Conservation (phyloP, 257 asterid species). For the Salvia hispanica region DNA sequence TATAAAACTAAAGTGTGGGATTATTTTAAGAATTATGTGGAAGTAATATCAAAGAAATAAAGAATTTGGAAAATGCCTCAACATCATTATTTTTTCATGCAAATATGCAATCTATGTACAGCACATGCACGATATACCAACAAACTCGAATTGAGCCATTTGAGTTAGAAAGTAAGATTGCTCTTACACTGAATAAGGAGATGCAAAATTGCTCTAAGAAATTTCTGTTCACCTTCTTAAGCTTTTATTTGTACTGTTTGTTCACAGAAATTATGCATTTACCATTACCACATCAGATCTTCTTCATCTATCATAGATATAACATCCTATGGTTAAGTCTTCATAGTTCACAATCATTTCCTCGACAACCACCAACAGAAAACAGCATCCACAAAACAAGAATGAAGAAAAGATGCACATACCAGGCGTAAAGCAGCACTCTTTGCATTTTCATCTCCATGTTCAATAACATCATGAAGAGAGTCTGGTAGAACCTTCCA, state of each 20-base stretch:
- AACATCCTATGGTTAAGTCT: not conserved
- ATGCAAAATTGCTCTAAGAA: too few species aligned
- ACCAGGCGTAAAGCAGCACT: constrained; percentile 90
- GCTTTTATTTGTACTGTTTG: not conserved
- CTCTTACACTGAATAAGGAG: too few species aligned
- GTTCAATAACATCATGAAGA: constrained; percentile 77
- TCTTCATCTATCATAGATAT: not conserved
- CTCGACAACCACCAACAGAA: not conserved
- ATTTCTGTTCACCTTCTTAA: not conserved
- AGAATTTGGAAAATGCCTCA: not conserved
- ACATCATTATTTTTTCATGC: not conserved
- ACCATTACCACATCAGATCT: not conserved
- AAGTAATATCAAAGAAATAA: not conserved
- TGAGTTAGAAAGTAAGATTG: too few species aligned
- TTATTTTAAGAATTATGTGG: not conserved
- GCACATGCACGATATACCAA: not conserved
- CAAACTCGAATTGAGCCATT: not conserved
- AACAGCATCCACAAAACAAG: constrained; percentile 15
- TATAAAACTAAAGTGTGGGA: not conserved
- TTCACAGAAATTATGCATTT: constrained; percentile 2
- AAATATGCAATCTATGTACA: not conserved
- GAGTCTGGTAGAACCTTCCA: constrained; percentile 98
- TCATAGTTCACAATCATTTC: not conserved
- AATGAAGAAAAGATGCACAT: constrained; percentile 31
- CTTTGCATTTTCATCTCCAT: constrained; percentile 70